These are phyloP conservation scores for Eucalyptus decipiens DNA, from an alignment of 345 rosid genomes.

Conservation along the genomic window DNA sequence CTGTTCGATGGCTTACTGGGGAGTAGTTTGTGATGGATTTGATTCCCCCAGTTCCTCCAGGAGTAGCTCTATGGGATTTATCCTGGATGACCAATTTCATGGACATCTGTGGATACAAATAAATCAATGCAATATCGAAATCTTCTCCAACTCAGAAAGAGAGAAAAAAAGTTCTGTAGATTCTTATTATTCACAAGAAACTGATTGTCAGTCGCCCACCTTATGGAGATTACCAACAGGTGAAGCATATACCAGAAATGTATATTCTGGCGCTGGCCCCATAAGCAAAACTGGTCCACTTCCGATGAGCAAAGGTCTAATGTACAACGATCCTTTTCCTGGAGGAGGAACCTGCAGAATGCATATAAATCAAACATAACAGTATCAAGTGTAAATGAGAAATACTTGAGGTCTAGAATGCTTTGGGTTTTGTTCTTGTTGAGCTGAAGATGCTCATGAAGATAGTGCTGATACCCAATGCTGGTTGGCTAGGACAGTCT, in stretches of 20 bases:
- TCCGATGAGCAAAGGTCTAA: constrained; percentile 19
- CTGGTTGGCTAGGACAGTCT: constrained; percentile 37
- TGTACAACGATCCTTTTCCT: constrained; percentile 13
- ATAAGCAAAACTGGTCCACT: constrained; percentile 1
- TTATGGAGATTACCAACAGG: constrained; percentile 19
- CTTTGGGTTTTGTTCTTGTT: neutral
- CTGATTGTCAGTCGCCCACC: neutral
- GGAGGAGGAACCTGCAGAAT: constrained; percentile 15
- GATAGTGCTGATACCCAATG: neutral
- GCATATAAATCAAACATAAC: neutral
- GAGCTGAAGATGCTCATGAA: neutral
- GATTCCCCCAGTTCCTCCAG: constrained; percentile 18
- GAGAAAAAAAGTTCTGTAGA: neutral
- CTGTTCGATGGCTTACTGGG: neutral
- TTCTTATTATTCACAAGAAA: neutral
- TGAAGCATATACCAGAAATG: constrained; percentile 2
- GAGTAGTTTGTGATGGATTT: constrained; percentile 17
- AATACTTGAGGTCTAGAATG: neutral
- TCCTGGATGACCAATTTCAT: constrained; percentile 6
- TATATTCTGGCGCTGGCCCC: constrained; percentile 1
- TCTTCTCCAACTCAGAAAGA: neutral
- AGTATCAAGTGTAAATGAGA: neutral
- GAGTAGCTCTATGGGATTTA: constrained; percentile 4
- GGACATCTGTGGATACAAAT: neutral
- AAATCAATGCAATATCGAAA: neutral